Percentiles rank a stretch among this genome's conserved stretches.
Conservation (phyloP, 2,329 filamentous ascomycete genomes). For the Lasiodiplodia sp. region DNA sequence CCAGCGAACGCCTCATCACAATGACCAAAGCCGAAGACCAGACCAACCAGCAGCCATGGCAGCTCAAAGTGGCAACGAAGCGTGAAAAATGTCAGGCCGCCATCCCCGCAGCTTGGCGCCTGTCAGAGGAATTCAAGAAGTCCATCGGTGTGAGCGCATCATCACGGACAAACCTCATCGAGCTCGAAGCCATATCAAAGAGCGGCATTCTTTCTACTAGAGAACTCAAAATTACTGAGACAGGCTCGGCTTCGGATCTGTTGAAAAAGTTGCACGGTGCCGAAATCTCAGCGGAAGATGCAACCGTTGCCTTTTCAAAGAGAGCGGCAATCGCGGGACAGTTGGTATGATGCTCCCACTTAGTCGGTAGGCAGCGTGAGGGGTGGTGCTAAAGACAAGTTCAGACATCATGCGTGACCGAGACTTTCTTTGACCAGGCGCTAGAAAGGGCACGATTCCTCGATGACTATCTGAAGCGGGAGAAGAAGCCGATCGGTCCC, state of each 20-base stretch:
- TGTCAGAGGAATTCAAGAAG: constrained; percentile 33
- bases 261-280: constrained; percentile 38
- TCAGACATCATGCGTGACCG: constrained; percentile 48
- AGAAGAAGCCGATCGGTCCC: constrained; percentile 50
- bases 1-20: too few species aligned
- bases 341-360: constrained; percentile 38
- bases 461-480: constrained; percentile 40
- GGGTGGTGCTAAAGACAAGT: too few species aligned
- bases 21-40: constrained; percentile 3
- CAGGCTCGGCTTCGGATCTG: constrained; percentile 44
- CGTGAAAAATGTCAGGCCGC: not conserved
- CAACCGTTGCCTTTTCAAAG: constrained; percentile 62
- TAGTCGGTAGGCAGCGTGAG: not conserved
- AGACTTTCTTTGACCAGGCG: constrained; percentile 48
- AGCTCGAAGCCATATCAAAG: not conserved
- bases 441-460: constrained; percentile 43
- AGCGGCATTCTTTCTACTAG: constrained; percentile 42
- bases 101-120: constrained; percentile 41
- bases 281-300: constrained; percentile 47
- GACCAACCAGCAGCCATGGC: constrained; percentile 15
- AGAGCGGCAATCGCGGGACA: constrained; percentile 65
- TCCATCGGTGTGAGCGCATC: not conserved
- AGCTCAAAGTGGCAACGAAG: constrained; percentile 6
- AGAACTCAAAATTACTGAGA: constrained; percentile 46
- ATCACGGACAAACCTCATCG: constrained; percentile 6